Percentiles rank a stretch among this genome's conserved stretches.
Conservation (phyloP, 306 rosid species). For the Vigna unguiculata region DNA sequence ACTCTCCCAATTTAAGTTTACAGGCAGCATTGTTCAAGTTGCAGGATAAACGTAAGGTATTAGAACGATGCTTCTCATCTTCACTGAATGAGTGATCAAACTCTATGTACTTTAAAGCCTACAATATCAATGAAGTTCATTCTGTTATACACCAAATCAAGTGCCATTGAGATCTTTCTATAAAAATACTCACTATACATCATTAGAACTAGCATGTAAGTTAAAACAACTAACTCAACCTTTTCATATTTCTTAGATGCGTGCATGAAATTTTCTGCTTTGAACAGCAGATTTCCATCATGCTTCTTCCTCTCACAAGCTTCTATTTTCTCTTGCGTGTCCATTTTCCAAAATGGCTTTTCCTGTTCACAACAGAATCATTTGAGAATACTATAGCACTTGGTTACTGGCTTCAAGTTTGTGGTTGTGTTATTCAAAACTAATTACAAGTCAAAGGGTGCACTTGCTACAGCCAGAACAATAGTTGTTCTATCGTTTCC, state of each 20-base stretch:
- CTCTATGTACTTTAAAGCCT: slow-evolving; percentile 63
- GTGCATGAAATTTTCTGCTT: slow-evolving; percentile 54
- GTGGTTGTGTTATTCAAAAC: background rate
- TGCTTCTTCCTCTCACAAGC: slow-evolving; percentile 66
- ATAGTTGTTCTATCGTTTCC: background rate
- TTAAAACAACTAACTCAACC: slow-evolving; percentile 44
- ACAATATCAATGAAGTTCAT: slow-evolving; percentile 33
- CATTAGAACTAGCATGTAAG: background rate
- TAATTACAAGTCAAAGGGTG: background rate
- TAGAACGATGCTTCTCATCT: slow-evolving; percentile 53
- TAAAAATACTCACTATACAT: background rate
- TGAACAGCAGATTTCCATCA: slow-evolving; percentile 64
- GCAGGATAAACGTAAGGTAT: slow-evolving; percentile 57
- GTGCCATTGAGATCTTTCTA: background rate
- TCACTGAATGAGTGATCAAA: slow-evolving; percentile 66
- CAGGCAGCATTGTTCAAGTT: slow-evolving; percentile 73
- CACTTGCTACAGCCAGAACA: no score
- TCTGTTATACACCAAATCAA: background rate
- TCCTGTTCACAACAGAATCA: slow-evolving; percentile 52
- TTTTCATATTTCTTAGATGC: slow-evolving; percentile 68
- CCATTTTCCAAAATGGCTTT: slow-evolving; percentile 74
- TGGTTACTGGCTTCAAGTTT: slow-evolving; percentile 16
- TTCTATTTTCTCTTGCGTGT: slow-evolving; percentile 63
- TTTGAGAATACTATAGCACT: background rate
- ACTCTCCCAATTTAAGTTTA: slow-evolving; percentile 61